Conservation (phyloP, 768 basidiomycete genomes). For the Russula ochroleuca region DNA sequence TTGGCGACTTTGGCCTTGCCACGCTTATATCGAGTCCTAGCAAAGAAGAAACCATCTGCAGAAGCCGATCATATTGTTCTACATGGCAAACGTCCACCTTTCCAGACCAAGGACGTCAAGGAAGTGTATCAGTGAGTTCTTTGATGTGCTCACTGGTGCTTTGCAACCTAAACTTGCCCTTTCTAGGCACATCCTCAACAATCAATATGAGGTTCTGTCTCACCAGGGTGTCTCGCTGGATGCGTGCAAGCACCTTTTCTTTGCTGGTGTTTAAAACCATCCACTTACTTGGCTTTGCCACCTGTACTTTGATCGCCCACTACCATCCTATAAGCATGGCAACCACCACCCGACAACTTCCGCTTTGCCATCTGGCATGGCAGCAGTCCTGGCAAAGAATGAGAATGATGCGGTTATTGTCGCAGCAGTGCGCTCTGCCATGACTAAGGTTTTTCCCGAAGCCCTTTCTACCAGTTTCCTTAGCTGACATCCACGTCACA, state of each 20-base stretch:
- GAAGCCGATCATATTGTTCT: slow-evolving; percentile 95
- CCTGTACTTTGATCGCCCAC: neutral
- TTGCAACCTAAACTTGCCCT: slow-evolving; percentile 3
- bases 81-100: slow-evolving; percentile 93
- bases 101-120: slow-evolving; percentile 98
- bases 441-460: slow-evolving; percentile 66
- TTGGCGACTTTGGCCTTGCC: slow-evolving; percentile 96
- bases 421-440: slow-evolving; percentile 81
- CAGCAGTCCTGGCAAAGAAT: slow-evolving; percentile 51
- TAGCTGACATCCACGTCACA: slow-evolving; percentile 31
- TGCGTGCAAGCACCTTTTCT: slow-evolving; percentile 64
- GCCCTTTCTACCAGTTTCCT: slow-evolving; percentile 10
- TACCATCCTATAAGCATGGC: slow-evolving; percentile 22
- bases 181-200: slow-evolving; percentile 82
- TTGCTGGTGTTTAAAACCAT: neutral
- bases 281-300: neutral
- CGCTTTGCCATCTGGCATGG: slow-evolving; percentile 25
- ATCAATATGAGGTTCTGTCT: slow-evolving; percentile 86
- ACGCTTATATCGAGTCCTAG: slow-evolving; percentile 95
- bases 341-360: slow-evolving; percentile 29
- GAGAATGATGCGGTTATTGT: slow-evolving; percentile 91
- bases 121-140: slow-evolving; percentile 80
- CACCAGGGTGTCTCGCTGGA: slow-evolving; percentile 68
- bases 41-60: slow-evolving; percentile 97
- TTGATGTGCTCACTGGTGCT: too few species aligned